These are phyloP conservation scores for Ostreobium quekettii DNA, from an alignment of 139 green algal species.

Conservation along the genomic window DNA sequence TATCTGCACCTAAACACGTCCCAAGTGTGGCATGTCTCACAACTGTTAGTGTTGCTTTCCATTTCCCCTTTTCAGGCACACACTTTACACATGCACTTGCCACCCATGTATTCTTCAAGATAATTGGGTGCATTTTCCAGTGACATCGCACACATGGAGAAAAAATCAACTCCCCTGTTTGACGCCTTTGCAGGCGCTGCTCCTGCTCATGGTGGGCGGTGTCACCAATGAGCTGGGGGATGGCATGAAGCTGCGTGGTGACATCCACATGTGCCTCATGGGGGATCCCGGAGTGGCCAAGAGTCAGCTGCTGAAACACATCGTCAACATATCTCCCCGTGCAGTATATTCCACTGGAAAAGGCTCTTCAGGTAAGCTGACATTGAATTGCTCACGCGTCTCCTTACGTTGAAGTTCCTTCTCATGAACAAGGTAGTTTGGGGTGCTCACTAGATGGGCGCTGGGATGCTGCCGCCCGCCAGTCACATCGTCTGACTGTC, in stretches of 20 bases:
- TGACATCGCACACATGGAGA: no score
- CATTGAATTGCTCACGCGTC: no score
- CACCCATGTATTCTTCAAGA: no score
- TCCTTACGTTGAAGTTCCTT: background rate
- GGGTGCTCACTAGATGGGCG: background rate
- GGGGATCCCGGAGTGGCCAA: conserved; percentile 98
- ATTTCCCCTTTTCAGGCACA: no score
- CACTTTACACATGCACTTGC: no score
- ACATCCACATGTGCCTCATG: conserved; percentile 98
- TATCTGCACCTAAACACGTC: background rate
- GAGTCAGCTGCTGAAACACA: conserved; percentile 86
- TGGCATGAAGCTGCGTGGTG: conserved; percentile 93
- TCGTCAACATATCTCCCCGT: conserved; percentile 70
- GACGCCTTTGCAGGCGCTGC: conserved; percentile 60
- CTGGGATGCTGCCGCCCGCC: no score
- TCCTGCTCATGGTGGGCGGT: conserved; percentile 92
- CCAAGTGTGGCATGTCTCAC: no score
- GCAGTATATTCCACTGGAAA: conserved; percentile 97
- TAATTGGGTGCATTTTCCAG: no score
- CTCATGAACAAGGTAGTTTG: background rate
- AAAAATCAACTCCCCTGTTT: no score
- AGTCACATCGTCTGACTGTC: no score
- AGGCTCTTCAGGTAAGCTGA: conserved; percentile 73
- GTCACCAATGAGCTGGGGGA: conserved; percentile 64
- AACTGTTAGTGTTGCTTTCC: no score